phyloP scores from a whole-genome alignment of 2,329 filamentous ascomycete species.

The Aspergillus phoenicis region DNA sequence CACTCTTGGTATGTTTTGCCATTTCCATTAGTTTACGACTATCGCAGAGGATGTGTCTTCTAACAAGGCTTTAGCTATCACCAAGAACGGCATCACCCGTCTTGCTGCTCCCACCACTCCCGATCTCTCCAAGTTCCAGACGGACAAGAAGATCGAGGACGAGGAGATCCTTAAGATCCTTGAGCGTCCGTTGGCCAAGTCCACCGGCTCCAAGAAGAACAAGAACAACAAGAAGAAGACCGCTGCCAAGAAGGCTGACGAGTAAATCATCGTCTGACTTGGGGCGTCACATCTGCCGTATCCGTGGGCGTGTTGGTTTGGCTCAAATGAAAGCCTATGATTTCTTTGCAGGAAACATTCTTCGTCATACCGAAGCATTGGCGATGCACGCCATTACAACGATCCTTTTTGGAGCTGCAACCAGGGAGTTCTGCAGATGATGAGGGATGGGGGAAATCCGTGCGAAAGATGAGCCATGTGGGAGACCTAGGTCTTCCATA shows the following conservation, averaged over 20 bases:
- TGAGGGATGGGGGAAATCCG: not conserved
- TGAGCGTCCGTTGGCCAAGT: slow-evolving; percentile 74
- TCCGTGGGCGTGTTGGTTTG: slow-evolving; percentile 17
- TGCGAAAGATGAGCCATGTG: slow-evolving; percentile 6
- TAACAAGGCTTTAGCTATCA: slow-evolving; percentile 68
- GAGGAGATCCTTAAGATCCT: slow-evolving; percentile 95
- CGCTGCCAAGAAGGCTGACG: slow-evolving; percentile 48
- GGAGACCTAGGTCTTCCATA: slow-evolving; percentile 5
- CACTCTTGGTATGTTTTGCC: slow-evolving; percentile 75
- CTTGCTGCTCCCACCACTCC: slow-evolving; percentile 74
- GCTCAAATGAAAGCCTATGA: slow-evolving; percentile 22
- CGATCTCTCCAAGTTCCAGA: slow-evolving; percentile 81
- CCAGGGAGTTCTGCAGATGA: not conserved
- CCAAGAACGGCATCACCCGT: slow-evolving; percentile 93
- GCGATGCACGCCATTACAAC: slow-evolving; percentile 5
- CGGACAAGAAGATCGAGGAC: slow-evolving; percentile 96
- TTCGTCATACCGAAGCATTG: slow-evolving; percentile 10
- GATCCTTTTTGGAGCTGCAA: slow-evolving; percentile 8
- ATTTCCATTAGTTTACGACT: not conserved
- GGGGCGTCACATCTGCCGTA: slow-evolving; percentile 20
- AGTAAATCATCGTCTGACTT: slow-evolving; percentile 36
- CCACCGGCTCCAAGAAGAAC: slow-evolving; percentile 71
- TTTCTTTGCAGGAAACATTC: slow-evolving; percentile 17
- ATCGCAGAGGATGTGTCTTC: not conserved
- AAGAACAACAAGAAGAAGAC: slow-evolving; percentile 87